Percentiles rank a stretch among this genome's conserved stretches.
Evolutionary conservation across 345 rosid species (phyloP).

Genomic region (Aegle marmelos): DNA sequence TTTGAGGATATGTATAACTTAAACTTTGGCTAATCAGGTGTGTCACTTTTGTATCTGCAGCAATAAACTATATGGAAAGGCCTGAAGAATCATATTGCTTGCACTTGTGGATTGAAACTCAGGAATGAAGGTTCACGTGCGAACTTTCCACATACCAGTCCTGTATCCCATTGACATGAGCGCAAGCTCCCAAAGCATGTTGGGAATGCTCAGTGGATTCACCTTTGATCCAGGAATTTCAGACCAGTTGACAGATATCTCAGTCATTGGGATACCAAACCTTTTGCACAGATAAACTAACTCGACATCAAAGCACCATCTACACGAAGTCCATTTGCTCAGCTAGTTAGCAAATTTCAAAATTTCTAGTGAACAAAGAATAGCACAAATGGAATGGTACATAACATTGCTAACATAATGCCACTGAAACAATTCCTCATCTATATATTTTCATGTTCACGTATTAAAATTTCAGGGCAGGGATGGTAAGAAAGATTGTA

Average conservation of each 20-base stretch:
- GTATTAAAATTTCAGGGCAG: neutral
- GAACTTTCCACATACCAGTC: conserved; percentile 73
- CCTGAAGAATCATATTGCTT: neutral
- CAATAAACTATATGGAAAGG: neutral
- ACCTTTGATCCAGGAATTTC: conserved; percentile 98
- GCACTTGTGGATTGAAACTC: neutral
- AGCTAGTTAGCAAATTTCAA: neutral
- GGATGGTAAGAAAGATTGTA: neutral
- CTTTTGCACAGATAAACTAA: conserved; percentile 84
- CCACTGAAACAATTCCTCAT: neutral
- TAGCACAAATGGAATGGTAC: neutral
- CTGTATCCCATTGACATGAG: conserved; percentile 91
- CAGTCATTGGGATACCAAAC: conserved; percentile 65
- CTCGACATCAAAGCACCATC: conserved; percentile 99
- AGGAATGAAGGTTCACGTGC: conserved; percentile 22
- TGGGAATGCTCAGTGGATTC: conserved; percentile 81
- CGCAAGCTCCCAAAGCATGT: conserved; percentile 96
- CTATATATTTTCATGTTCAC: neutral
- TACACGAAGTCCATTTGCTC: conserved; percentile 26
- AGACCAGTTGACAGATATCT: conserved; percentile 91
- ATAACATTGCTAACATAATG: neutral
- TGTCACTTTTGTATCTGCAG: conserved; percentile 3
- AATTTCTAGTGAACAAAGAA: neutral
- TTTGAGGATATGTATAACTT: neutral
- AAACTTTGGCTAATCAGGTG: conserved; percentile 2